These are phyloP conservation scores for Tylopilus plumbeoviolaceoides DNA, from an alignment of 768 basidiomycete species.

Conservation along the genomic window DNA sequence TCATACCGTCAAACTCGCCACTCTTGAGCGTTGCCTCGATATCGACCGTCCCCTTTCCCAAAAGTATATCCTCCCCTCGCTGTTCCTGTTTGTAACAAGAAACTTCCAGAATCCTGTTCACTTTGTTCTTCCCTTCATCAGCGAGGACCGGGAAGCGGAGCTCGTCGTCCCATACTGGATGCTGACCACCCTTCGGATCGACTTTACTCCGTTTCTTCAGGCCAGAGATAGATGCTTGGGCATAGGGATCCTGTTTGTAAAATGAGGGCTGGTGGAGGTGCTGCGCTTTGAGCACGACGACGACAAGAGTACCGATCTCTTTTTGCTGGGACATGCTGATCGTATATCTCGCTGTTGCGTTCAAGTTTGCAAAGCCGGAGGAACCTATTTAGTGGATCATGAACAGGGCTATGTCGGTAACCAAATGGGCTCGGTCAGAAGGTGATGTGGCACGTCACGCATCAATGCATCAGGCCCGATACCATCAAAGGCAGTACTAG, in stretches of 20 bases:
- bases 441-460: no score
- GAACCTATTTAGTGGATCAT: background rate
- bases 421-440: no score
- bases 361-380: background rate
- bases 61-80: slow-evolving; percentile 59
- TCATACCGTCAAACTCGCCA: slow-evolving; percentile 89
- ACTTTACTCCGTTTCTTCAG: slow-evolving; percentile 64
- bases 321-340: slow-evolving; percentile 27
- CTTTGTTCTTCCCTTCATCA: slow-evolving; percentile 44
- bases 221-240: slow-evolving; percentile 56
- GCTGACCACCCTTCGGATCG: slow-evolving; percentile 86
- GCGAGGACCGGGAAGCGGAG: slow-evolving; percentile 71
- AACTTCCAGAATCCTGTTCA: slow-evolving; percentile 58
- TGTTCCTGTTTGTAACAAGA: slow-evolving; percentile 81
- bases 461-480: background rate
- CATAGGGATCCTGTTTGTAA: slow-evolving; percentile 90
- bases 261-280: slow-evolving; percentile 84
- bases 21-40: slow-evolving; percentile 75
- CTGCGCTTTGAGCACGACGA: slow-evolving; percentile 81
- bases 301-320: slow-evolving; percentile 77
- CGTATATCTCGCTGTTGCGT: no score
- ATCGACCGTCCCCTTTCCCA: slow-evolving; percentile 74
- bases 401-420: background rate
- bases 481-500: background rate
- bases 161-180: slow-evolving; percentile 91